Conservation (phyloP, 129 eudicot species). For the Lactuca sativa region DNA sequence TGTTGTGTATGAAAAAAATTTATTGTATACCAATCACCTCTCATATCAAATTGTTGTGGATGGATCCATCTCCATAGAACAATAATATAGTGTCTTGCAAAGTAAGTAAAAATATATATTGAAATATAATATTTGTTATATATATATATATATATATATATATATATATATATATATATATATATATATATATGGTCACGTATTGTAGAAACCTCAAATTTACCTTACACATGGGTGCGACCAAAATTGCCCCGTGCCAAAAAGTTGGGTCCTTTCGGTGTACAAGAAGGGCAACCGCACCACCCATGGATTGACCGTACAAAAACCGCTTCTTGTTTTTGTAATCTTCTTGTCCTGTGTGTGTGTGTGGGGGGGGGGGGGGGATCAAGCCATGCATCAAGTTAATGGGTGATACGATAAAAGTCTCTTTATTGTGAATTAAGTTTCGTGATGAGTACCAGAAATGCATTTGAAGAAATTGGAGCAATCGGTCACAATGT, state of each 20-base stretch:
- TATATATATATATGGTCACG: too few relatives aligned
- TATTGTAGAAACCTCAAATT: neutral
- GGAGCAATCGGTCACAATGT: slow-evolving; percentile 77
- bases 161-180: too few relatives aligned
- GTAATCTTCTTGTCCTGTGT: slow-evolving; percentile 62
- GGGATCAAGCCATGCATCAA: slow-evolving; percentile 10
- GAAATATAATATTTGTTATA: neutral
- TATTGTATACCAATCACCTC: too few relatives aligned
- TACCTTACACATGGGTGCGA: slow-evolving; percentile 99
- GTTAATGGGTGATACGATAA: slow-evolving; percentile 13
- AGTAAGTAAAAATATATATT: neutral
- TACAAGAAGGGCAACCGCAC: slow-evolving; percentile 80
- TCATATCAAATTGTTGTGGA: too few relatives aligned
- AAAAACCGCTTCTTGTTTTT: slow-evolving; percentile 67
- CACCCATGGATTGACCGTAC: slow-evolving; percentile 99
- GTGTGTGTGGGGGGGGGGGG: too few relatives aligned
- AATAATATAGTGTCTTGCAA: too few relatives aligned
- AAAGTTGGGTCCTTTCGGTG: slow-evolving; percentile 83
- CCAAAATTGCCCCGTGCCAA: slow-evolving; percentile 96
- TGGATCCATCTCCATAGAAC: too few relatives aligned
- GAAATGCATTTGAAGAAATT: slow-evolving; percentile 70
- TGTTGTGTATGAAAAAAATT: too few relatives aligned
- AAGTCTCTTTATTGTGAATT: neutral
- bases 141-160: too few relatives aligned
- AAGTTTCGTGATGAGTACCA: slow-evolving; percentile 41